Percentiles rank a stretch among this genome's conserved stretches.
phyloP scores from a whole-genome alignment of 2,329 filamentous ascomycete species.

The Phaeophleospora eucalypticola region DNA sequence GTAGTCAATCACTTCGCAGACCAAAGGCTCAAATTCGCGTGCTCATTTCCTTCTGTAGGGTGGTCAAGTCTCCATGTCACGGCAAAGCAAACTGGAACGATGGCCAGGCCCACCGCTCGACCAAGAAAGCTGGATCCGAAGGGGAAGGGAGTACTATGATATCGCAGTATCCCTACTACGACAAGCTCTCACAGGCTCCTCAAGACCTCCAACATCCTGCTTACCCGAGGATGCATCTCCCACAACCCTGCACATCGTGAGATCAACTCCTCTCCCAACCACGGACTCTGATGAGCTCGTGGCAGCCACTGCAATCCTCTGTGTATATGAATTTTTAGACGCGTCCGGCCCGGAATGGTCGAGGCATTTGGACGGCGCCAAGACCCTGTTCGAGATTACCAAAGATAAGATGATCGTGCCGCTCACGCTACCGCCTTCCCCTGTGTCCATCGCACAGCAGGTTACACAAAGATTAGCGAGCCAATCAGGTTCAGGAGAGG shows the following conservation, averaged over 20 bases:
- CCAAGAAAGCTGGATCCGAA: constrained; percentile 50
- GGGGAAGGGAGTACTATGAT: constrained; percentile 58
- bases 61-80: constrained; percentile 34
- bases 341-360: constrained; percentile 60
- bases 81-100: constrained; percentile 41
- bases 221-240: constrained; percentile 25
- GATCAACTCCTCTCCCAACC: constrained; percentile 28
- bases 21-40: constrained; percentile 20
- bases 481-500: constrained; percentile 4
- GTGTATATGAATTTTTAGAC: constrained; percentile 65
- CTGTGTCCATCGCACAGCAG: constrained; percentile 25
- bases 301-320: constrained; percentile 62
- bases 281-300: constrained; percentile 57
- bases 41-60: constrained; percentile 24
- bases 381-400: constrained; percentile 56
- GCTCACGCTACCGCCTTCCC: constrained; percentile 41
- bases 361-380: constrained; percentile 61
- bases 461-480: constrained; percentile 16
- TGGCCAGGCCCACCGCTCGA: constrained; percentile 41
- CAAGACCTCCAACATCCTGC: constrained; percentile 23
- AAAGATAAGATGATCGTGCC: constrained; percentile 49
- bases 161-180: constrained; percentile 34
- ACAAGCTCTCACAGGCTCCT: constrained; percentile 30
- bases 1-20: constrained; percentile 16
- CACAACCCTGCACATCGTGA: constrained; percentile 17